Percentiles rank a stretch among this genome's conserved stretches.
Evolutionary conservation across 306 rosid genomes (phyloP).

Genomic region (Acacia crassicarpa): DNA sequence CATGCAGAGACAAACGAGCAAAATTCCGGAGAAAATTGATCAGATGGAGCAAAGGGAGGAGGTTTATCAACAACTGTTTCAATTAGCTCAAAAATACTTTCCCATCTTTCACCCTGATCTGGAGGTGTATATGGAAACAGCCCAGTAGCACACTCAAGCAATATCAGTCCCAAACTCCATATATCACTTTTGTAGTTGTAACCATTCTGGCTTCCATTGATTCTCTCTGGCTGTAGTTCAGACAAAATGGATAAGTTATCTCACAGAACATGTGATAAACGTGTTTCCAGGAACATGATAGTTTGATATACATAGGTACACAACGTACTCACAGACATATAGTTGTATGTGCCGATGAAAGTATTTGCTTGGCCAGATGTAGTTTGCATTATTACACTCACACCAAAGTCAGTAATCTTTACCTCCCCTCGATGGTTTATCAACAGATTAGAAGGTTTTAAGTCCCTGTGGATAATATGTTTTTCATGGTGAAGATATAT

Average conservation of each 20-base stretch:
- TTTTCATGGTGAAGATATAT: slow-evolving; percentile 88
- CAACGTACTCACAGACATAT: slow-evolving; percentile 91
- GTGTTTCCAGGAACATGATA: neutral
- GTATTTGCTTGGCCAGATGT: slow-evolving; percentile 91
- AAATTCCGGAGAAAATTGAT: slow-evolving; percentile 76
- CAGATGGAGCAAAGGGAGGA: slow-evolving; percentile 77
- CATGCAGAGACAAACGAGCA: slow-evolving; percentile 89
- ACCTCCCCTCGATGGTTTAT: slow-evolving; percentile 94
- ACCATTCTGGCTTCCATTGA: slow-evolving; percentile 43
- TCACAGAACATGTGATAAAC: neutral
- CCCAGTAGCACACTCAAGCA: slow-evolving; percentile 91
- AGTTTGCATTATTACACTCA: slow-evolving; percentile 75
- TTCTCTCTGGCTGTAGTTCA: slow-evolving; percentile 89
- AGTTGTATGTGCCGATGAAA: slow-evolving; percentile 81
- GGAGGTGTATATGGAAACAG: slow-evolving; percentile 87
- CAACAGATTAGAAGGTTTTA: slow-evolving; percentile 87
- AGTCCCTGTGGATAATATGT: slow-evolving; percentile 90
- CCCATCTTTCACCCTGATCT: slow-evolving; percentile 71
- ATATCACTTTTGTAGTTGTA: slow-evolving; percentile 89
- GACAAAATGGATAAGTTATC: slow-evolving; percentile 16
- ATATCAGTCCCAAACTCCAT: slow-evolving; percentile 88
- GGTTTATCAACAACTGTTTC: slow-evolving; percentile 72
- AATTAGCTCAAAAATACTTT: slow-evolving; percentile 81
- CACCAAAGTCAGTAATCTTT: slow-evolving; percentile 97
- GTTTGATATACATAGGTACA: slow-evolving; percentile 1